Conservation (phyloP, 352 stramenopile species). For the Phytophthora vignae region DNA sequence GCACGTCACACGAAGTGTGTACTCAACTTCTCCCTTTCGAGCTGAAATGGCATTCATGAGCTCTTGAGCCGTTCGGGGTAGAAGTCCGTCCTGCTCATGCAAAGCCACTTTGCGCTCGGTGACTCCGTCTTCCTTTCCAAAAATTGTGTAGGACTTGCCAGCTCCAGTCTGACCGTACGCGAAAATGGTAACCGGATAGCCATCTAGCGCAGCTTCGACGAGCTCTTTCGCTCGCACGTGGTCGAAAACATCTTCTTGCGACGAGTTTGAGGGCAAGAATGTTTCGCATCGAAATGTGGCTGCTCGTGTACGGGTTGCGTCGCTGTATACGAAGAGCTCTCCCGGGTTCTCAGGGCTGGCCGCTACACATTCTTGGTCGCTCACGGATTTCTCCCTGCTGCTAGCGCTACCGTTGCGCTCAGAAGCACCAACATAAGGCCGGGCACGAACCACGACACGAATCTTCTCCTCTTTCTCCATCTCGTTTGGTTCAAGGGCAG, state of each 20-base stretch:
- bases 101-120: slow-evolving; percentile 38
- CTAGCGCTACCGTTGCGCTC: slow-evolving; percentile 3
- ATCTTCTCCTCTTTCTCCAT: slow-evolving; percentile 77
- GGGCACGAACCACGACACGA: slow-evolving; percentile 69
- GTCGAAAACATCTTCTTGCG: slow-evolving; percentile 67
- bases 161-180: slow-evolving; percentile 79
- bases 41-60: slow-evolving; percentile 64
- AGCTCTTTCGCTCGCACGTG: slow-evolving; percentile 52
- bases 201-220: slow-evolving; percentile 60
- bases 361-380: slow-evolving; percentile 36
- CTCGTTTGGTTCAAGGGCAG: neutral
- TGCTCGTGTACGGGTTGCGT: slow-evolving; percentile 38
- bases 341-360: slow-evolving; percentile 47
- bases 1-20: slow-evolving; percentile 71
- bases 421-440: slow-evolving; percentile 31
- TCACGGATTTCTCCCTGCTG: slow-evolving; percentile 5
- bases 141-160: slow-evolving; percentile 82
- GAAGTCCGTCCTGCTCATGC: slow-evolving; percentile 54
- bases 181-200: slow-evolving; percentile 79
- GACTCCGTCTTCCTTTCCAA: slow-evolving; percentile 60
- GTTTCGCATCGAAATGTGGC: slow-evolving; percentile 75
- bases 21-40: slow-evolving; percentile 49
- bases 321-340: slow-evolving; percentile 55
- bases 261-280: slow-evolving; percentile 47
- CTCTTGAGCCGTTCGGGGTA: slow-evolving; percentile 56